Evolutionary conservation across 345 rosid genomes (phyloP), one percentile per base, ranked within the genome.

Genomic region (Zanthoxylum bungeanum): DNA sequence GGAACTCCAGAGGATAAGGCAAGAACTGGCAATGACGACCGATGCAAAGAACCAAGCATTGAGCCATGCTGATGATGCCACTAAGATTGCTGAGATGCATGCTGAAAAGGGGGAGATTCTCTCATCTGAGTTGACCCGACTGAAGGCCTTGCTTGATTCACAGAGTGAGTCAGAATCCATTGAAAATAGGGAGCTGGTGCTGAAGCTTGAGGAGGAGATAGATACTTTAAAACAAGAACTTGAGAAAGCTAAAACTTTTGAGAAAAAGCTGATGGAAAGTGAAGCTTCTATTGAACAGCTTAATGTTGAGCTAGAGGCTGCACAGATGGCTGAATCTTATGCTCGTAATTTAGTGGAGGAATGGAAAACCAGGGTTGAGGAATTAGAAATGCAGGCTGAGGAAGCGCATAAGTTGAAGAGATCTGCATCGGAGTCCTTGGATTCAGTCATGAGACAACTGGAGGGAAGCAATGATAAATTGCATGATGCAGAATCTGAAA

Each of bases 21-120:
- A 89, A 72, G 99, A 92, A 64, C 74, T 92, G 65, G 84, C 81
- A 68, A 83, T 77, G 86, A 85, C 89, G 30, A 81, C 74, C 55
- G 99, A 91, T 56, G 91, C 93, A 5, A 95, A 95, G 86, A 86
- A 83, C 73, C 91, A 95, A 79, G 99, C 98, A 6, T 56, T 95
- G 82, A 82, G 76, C 84, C 90, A 89, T 77, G 98, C 99, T 1
- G 97, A 88, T 73, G 94, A 92, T 66, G 97, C 96, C n/a, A 87
- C 96, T 39, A 95, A 88, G 86, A 87, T 87, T 7, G 98, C 93
- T 24, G 97, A 88, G 74, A 78, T 86, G 68, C 97, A 91, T 73
- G 91, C 76, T 0, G 94, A 89, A 65, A 91, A 92, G 79, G 93
- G 76, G 73, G 97, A 92, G 62, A 72, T 84, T 76, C 93, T 95